phyloP scores from a whole-genome alignment of 352 stramenopile species.

The Stephanocyclus meneghinianus region DNA sequence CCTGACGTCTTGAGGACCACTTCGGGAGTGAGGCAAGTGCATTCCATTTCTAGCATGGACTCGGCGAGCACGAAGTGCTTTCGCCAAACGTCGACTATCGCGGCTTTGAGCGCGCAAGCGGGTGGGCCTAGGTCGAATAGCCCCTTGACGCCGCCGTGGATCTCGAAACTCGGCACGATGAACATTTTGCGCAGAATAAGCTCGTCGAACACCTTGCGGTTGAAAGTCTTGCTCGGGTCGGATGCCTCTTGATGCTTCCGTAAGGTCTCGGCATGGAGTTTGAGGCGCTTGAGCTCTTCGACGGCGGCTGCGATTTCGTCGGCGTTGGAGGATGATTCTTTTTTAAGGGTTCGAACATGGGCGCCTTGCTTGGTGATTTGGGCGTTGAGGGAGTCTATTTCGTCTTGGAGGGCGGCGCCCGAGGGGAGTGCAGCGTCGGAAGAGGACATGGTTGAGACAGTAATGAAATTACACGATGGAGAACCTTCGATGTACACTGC shows the following conservation, averaged over 20 bases:
- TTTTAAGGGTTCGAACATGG: conserved; percentile 95
- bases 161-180: conserved; percentile 98
- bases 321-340: conserved; percentile 87
- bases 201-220: conserved; percentile 92
- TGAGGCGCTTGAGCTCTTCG: conserved; percentile 91
- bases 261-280: conserved; percentile 85
- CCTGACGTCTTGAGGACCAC: conserved; percentile 97
- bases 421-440: background rate
- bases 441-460: conserved; percentile 14
- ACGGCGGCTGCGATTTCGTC: conserved; percentile 89
- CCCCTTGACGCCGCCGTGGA: conserved; percentile 97
- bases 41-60: conserved; percentile 98
- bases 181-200: conserved; percentile 99
- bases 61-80: conserved; percentile 98
- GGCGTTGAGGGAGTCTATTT: conserved; percentile 91
- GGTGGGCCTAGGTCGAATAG: conserved; percentile 98
- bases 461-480: too few relatives aligned
- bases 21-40: conserved; percentile 97
- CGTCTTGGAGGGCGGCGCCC: conserved; percentile 72
- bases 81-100: conserved; percentile 94
- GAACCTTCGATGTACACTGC: too few relatives aligned
- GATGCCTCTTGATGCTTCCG: conserved; percentile 77
- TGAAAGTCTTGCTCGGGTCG: conserved; percentile 66
- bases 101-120: conserved; percentile 93
- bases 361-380: conserved; percentile 93